Base-by-base conservation (phyloP, 2,329 filamentous ascomycete species). In the Ustilaginoidea virens region DNA sequence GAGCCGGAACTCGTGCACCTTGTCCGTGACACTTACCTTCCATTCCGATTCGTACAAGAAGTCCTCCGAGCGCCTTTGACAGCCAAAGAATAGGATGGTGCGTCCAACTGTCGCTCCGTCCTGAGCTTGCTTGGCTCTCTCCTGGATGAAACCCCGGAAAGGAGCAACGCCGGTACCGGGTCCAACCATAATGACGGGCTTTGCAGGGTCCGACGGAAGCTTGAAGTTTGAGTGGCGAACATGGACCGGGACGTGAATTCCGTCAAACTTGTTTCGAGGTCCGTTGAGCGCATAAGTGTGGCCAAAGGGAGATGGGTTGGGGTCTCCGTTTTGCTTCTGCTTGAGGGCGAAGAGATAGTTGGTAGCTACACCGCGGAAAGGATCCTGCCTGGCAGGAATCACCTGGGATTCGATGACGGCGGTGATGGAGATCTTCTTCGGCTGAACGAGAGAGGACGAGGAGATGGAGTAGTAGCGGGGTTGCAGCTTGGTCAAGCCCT, bases 401-500 rank as follows among this genome's bases (percentile, higher is more conserved):
- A 71, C 58, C 42, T 85, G 69, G 9, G 77, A 82, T 53, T 96
- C 90, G 34, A 98, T 87, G 23, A 96, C 79, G 33, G 87, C 87
- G 11, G 90, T 98, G 45, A 98, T 80, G 35, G 90, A 82, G 40
- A 98, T 85, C 61, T 85, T 87, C 57, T 92, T 77, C 51, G 90
- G 86, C 51, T 98, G 86, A 11, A 92, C 86, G 7, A 85, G 55
- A 5, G 90, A 94, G 1, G 90, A 96, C 1, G 92, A 98, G 2
- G 90, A 98, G 53, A 98, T 98, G 28, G 92, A 98, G 63, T 98
- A 98, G 66, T 96, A 98, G 28, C 90, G 82, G 22, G 90, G 87
- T 55, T 98, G 90, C 33, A 98, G 74, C 64, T 94, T 96, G 57
- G 76, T 81, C 36, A 98, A 57, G 39, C 83, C 80, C 63, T 98